Evolutionary conservation across 495 filamentous ascomycete species (phyloP).

Genomic region (Xanthoparmelia taractica): DNA sequence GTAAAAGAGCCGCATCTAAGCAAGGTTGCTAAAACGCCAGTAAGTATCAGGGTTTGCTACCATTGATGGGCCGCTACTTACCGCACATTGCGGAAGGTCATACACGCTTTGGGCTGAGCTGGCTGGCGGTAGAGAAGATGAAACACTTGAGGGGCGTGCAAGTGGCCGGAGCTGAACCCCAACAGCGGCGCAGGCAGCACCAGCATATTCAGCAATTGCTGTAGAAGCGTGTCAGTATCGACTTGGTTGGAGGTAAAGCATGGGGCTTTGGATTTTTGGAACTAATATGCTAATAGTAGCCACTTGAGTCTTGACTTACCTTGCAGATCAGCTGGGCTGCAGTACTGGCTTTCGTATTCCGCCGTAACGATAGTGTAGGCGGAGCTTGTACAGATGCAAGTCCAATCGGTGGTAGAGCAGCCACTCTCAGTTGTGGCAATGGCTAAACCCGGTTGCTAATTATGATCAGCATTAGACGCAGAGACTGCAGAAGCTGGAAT

Average conservation of each 20-base stretch:
- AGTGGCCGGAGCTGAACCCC: background rate
- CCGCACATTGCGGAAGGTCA: background rate
- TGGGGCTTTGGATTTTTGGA: background rate
- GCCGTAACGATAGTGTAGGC: constrained; percentile 5
- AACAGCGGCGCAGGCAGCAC: background rate
- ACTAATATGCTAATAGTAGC: background rate
- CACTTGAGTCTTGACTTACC: background rate
- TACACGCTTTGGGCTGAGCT: background rate
- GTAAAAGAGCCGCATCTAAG: background rate
- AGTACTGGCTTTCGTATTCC: background rate
- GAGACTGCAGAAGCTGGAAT: no score
- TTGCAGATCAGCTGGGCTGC: constrained; percentile 2
- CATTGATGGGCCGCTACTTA: background rate
- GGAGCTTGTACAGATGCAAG: constrained; percentile 6
- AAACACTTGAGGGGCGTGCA: background rate
- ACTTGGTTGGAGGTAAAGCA: background rate
- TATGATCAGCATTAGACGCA: background rate
- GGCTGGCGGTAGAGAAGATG: background rate
- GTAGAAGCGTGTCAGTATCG: background rate
- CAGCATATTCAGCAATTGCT: background rate
- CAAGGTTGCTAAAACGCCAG: background rate
- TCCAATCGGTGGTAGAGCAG: constrained; percentile 1
- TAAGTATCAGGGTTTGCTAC: background rate
- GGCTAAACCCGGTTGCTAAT: background rate
- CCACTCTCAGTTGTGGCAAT: constrained; percentile 3